phyloP scores from a whole-genome alignment of 495 filamentous ascomycete genomes.

The Pyrenopolyporus hunteri region DNA sequence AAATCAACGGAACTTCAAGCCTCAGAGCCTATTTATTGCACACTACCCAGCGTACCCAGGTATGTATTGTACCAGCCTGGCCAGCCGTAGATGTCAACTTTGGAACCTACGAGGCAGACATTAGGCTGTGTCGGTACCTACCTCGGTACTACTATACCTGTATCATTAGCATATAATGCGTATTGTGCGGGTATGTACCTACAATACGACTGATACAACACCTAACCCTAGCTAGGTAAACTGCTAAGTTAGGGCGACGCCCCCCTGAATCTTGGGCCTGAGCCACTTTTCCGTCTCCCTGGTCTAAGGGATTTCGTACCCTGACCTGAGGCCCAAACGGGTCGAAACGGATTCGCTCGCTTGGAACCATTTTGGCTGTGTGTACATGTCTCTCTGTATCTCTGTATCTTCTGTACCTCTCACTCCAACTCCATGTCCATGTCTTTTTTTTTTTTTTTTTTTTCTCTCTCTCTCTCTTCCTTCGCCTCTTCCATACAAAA shows the following conservation, averaged over 20 bases:
- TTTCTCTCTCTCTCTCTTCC: constrained; percentile 4
- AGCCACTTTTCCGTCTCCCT: constrained; percentile 13
- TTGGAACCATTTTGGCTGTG: too few relatives aligned
- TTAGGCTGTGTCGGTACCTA: neutral
- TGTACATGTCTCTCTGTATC: too few relatives aligned
- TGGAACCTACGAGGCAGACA: neutral
- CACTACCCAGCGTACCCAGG: too few relatives aligned
- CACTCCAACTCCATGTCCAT: too few relatives aligned
- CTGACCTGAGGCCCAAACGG: constrained; percentile 31
- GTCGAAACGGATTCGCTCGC: constrained; percentile 27
- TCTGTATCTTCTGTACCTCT: too few relatives aligned
- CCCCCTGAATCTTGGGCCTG: constrained; percentile 12
- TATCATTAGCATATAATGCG: neutral
- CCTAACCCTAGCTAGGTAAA: neutral
- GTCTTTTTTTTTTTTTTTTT: neutral
- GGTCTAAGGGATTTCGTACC: constrained; percentile 32
- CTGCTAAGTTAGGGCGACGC: constrained; percentile 21
- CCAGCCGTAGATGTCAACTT: too few relatives aligned
- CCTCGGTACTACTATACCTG: neutral
- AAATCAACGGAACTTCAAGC: constrained; percentile 39
- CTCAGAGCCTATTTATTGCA: constrained; percentile 30
- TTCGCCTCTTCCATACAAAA: constrained; percentile 29
- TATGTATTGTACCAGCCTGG: too few relatives aligned
- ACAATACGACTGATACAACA: neutral
- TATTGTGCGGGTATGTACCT: neutral